Base-by-base conservation (phyloP, 257 asterid species). In the Misopates orontium region DNA sequence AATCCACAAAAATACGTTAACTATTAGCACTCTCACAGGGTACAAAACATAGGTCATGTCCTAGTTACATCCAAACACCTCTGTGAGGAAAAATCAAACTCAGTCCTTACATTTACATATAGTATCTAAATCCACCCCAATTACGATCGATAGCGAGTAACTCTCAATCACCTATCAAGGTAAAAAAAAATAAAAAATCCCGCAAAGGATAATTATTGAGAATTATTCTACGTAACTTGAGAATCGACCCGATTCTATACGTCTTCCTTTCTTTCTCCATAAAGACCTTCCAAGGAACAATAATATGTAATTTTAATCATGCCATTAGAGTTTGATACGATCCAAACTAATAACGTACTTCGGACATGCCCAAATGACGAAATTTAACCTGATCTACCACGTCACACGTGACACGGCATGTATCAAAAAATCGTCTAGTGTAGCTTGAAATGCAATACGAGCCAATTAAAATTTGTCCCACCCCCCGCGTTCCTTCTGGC, bases 71-170 rank as follows among this genome's bases (percentile, higher is more conserved):
- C 24, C 65, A 20, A 72, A 52, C 72, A 69, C 73, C 76, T 24
- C 73, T 55, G 78, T 40, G 71, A 73, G 75, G 69, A 69, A 73
- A 69, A 69, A 64, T 47, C 40, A 8, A 62, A 69, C 59, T 68
- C 58, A 8, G 23, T 60, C 20, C 71, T 32, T 77, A 69, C 72
- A 77, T 72, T 68, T 77, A 68, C 19, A 60, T 51, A 28, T 28
- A 28, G 7, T 2, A 36, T 36, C 10, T 10, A 36, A 36, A 36
- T 36, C 42, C 42, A 36, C 42, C 42, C 42, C 42, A 36, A 36
- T 3, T 5, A 36, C 8, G 10, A 3, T 36, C 8, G 42, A 36
- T 36, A 1, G 1, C 1, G 11, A 8, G 11, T 4, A 36, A 36
- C 10, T 36, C 42, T 9, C 8, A 36, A 36, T 36, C 42, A 36